Conservation (phyloP, 2,329 filamentous ascomycete genomes). For the Paracoccidioides lutzii region DNA sequence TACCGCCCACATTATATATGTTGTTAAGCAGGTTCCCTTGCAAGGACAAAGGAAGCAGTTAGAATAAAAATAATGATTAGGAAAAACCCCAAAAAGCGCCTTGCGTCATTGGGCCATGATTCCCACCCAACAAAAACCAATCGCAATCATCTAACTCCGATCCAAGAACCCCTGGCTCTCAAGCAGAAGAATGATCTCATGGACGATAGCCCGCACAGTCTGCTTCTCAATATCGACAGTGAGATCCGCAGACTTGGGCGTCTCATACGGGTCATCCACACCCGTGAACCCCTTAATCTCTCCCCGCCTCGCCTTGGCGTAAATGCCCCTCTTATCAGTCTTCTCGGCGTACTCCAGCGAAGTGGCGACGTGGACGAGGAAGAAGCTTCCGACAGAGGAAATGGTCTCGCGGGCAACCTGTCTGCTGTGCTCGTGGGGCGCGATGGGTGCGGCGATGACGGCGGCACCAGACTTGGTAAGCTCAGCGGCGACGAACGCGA, state of each 20-base stretch:
- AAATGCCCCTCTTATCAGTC: slow-evolving; percentile 87
- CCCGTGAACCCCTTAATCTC: slow-evolving; percentile 98
- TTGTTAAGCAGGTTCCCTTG: too few species aligned
- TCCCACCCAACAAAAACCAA: not conserved
- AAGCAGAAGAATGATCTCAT: slow-evolving; percentile 88
- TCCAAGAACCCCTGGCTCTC: slow-evolving; percentile 84
- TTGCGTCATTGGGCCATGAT: too few species aligned
- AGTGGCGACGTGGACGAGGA: slow-evolving; percentile 88
- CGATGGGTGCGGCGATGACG: slow-evolving; percentile 92
- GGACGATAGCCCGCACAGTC: slow-evolving; percentile 81
- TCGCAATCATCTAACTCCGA: slow-evolving; percentile 38
- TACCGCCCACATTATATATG: too few species aligned
- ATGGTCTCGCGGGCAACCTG: slow-evolving; percentile 69
- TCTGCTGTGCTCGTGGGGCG: slow-evolving; percentile 72
- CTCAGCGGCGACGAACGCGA: slow-evolving; percentile 91
- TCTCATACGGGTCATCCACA: slow-evolving; percentile 93
- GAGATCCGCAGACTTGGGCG: slow-evolving; percentile 66
- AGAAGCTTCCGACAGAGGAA: slow-evolving; percentile 71
- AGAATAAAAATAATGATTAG: too few species aligned
- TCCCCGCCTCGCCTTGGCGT: slow-evolving; percentile 66
- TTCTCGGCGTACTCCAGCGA: slow-evolving; percentile 85
- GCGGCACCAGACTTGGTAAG: slow-evolving; percentile 84
- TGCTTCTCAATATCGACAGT: slow-evolving; percentile 76
- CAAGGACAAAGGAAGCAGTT: too few species aligned
- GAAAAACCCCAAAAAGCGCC: not conserved